These are phyloP conservation scores for Trichophyton equinum DNA, from an alignment of 2,329 filamentous ascomycete genomes.

Conservation along the genomic window DNA sequence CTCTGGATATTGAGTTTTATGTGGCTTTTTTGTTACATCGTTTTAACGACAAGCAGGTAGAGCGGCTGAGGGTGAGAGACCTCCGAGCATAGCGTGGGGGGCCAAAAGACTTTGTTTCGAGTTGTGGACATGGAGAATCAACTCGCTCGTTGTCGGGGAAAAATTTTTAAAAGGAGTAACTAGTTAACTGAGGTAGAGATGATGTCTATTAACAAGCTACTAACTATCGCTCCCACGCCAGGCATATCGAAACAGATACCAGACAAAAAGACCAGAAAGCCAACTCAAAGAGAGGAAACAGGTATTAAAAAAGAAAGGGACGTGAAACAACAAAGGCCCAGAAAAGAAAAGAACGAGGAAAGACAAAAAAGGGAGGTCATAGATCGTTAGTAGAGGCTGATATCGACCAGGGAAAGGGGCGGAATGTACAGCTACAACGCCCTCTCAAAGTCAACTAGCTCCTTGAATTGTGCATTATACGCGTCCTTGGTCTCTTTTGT, in stretches of 20 bases:
- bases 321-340: not conserved
- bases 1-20: not conserved
- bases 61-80: not conserved
- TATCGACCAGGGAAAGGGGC: not conserved
- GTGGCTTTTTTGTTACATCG: not conserved
- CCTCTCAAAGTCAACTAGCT: slow-evolving; percentile 15
- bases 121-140: too few relatives aligned
- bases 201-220: not conserved
- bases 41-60: not conserved
- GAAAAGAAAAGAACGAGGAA: not conserved
- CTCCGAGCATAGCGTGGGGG: not conserved
- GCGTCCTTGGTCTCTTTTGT: slow-evolving; percentile 86
- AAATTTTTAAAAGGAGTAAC: too few relatives aligned
- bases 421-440: slow-evolving; percentile 4
- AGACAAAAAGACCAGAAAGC: not conserved
- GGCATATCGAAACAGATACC: not conserved
- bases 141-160: too few relatives aligned
- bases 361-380: not conserved
- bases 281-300: not conserved
- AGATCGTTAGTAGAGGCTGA: not conserved
- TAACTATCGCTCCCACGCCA: not conserved
- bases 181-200: not conserved
- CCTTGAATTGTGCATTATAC: slow-evolving; percentile 84
- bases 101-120: too few relatives aligned
- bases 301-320: not conserved